phyloP scores from a whole-genome alignment of 805 yeast species.

The Nakazawaea ambrosiae region DNA sequence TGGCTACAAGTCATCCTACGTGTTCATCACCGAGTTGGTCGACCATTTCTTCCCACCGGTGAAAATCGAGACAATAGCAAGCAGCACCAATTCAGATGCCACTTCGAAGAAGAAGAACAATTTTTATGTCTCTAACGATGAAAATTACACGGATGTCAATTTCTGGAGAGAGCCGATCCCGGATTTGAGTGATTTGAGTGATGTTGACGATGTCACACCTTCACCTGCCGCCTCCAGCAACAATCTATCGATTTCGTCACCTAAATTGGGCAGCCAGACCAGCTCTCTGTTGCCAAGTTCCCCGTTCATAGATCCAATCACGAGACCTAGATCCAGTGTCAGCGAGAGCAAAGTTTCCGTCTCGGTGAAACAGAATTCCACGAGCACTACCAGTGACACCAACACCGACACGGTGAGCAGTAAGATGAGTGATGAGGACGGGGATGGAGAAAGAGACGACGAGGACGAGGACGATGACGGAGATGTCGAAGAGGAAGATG shows the following conservation, averaged over 20 bases:
- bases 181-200: constrained; percentile 54
- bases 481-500: constrained; percentile 20
- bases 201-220: constrained; percentile 35
- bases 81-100: constrained; percentile 15
- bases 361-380: no score
- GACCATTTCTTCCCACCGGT: constrained; percentile 97
- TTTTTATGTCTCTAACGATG: constrained; percentile 32
- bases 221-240: constrained; percentile 1
- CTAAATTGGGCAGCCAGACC: constrained; percentile 9
- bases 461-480: constrained; percentile 26
- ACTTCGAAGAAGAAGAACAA: neutral
- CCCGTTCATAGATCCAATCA: constrained; percentile 2
- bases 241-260: constrained; percentile 6
- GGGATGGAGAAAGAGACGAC: constrained; percentile 3
- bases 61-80: constrained; percentile 14
- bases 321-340: neutral
- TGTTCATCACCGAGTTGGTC: constrained; percentile 86
- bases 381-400: neutral
- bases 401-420: neutral
- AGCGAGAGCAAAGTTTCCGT: constrained; percentile 11
- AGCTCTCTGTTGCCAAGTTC: constrained; percentile 7
- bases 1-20: constrained; percentile 83
- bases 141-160: constrained; percentile 76
- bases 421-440: no score
- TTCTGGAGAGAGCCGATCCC: constrained; percentile 85